phyloP scores from a whole-genome alignment of 257 asterid species.

The Salvia miltiorrhiza region DNA sequence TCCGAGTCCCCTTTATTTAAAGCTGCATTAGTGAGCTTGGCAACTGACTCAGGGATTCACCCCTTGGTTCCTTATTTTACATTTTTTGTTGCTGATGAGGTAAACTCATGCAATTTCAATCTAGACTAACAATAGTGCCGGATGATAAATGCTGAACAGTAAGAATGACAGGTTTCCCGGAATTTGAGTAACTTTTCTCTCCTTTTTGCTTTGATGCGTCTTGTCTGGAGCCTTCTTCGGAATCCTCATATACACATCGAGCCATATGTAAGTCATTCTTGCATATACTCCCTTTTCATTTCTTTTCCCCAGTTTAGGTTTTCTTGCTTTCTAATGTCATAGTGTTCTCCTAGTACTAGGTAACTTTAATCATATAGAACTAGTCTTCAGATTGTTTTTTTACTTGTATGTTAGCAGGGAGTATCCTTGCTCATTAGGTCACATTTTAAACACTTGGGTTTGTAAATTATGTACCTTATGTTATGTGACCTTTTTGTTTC shows the following conservation, averaged over 20 bases:
- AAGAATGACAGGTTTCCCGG: slow-evolving; percentile 71
- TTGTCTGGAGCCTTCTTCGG: slow-evolving; percentile 90
- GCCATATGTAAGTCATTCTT: slow-evolving; percentile 75
- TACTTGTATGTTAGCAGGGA: not conserved
- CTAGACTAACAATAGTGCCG: slow-evolving; percentile 8
- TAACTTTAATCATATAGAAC: not conserved
- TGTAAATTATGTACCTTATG: not conserved
- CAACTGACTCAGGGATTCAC: slow-evolving; percentile 97
- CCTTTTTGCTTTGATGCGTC: slow-evolving; percentile 94
- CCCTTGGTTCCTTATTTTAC: slow-evolving; percentile 97
- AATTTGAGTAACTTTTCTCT: slow-evolving; percentile 66
- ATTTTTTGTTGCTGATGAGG: slow-evolving; percentile 94
- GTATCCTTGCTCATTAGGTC: not conserved
- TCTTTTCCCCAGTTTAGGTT: not conserved
- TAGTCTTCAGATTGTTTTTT: not conserved
- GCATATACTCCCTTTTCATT: slow-evolving; percentile 9
- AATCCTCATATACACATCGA: slow-evolving; percentile 90
- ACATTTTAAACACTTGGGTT: not conserved
- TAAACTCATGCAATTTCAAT: slow-evolving; percentile 19
- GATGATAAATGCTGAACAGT: slow-evolving; percentile 12
- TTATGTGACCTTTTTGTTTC: not conserved
- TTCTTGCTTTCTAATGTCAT: not conserved
- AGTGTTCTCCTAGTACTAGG: not conserved
- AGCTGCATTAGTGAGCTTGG: slow-evolving; percentile 82
- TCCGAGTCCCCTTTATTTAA: slow-evolving; percentile 76